phyloP scores from a whole-genome alignment of 192 early-diverging fungal genomes.

The Dimargaris xerosporica region DNA sequence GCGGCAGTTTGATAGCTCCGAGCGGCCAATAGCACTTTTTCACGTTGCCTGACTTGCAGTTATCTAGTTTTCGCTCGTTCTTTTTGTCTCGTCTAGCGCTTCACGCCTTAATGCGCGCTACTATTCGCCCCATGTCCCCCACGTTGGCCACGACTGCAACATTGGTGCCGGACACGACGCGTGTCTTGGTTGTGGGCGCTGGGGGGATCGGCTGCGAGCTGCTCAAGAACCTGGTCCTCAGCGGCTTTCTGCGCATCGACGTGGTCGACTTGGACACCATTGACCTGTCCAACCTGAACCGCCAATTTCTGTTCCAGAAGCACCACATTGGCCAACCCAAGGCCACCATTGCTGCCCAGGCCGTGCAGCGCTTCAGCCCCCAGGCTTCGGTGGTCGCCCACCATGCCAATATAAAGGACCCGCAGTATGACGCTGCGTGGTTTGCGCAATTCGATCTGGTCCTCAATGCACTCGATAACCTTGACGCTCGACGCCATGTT shows the following conservation, averaged over 20 bases:
- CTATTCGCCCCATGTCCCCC: too few relatives aligned
- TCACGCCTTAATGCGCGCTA: too few relatives aligned
- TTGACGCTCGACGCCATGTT: constrained; percentile 85
- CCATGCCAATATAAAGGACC: constrained; percentile 81
- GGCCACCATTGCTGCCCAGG: constrained; percentile 68
- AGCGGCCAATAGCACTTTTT: too few relatives aligned
- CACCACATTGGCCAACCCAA: constrained; percentile 88
- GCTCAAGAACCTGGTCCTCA: constrained; percentile 83
- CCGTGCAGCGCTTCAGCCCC: constrained; percentile 78
- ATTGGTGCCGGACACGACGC: constrained; percentile 1
- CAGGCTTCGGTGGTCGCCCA: constrained; percentile 45
- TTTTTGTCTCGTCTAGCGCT: too few relatives aligned
- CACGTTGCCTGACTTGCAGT: too few relatives aligned
- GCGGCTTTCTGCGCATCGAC: constrained; percentile 69
- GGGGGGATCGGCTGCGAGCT: constrained; percentile 99
- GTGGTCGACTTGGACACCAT: constrained; percentile 97
- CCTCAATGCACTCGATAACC: constrained; percentile 91
- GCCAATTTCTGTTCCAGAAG: constrained; percentile 98
- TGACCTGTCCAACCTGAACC: constrained; percentile 93
- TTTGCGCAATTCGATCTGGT: constrained; percentile 80
- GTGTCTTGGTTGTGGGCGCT: constrained; percentile 56
- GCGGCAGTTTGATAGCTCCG: too few relatives aligned
- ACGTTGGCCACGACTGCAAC: too few relatives aligned
- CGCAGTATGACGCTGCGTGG: constrained; percentile 72
- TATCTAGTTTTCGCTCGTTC: too few relatives aligned